Conservation (phyloP, 305 asterid genomes). For the Fraxinus dipetala region DNA sequence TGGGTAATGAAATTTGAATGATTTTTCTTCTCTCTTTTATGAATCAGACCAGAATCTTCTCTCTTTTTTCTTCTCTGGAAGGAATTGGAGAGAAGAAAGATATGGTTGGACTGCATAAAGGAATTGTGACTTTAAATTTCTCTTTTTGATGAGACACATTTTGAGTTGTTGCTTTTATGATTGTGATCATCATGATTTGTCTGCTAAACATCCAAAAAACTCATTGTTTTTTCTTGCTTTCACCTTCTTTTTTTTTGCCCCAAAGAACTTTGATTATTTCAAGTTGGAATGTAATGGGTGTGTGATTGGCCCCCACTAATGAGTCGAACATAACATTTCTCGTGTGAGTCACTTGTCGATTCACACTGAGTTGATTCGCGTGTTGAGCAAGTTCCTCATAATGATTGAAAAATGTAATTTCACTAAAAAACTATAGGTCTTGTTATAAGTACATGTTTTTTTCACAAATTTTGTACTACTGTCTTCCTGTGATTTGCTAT, state of each 20-base stretch:
- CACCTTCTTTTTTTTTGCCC: background rate
- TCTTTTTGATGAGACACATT: background rate
- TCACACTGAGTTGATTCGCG: no score
- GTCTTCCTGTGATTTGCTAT: no score
- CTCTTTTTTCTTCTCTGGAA: constrained; percentile 7
- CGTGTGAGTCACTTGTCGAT: no score
- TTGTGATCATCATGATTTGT: constrained; percentile 35
- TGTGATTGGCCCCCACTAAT: no score
- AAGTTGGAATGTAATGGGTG: no score
- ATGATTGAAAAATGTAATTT: no score
- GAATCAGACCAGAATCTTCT: constrained; percentile 56
- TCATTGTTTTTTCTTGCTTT: background rate
- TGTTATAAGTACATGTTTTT: no score
- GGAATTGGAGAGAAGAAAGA: constrained; percentile 19
- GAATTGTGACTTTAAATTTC: constrained; percentile 39
- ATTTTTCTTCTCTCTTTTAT: constrained; percentile 22
- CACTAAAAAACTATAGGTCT: no score
- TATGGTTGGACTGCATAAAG: constrained; percentile 30
- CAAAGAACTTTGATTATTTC: background rate
- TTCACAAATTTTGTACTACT: no score
- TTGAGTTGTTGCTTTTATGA: constrained; percentile 24
- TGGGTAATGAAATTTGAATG: constrained; percentile 33
- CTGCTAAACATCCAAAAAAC: constrained; percentile 21
- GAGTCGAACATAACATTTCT: no score
- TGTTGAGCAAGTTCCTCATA: no score